These are phyloP conservation scores for Cladorrhinum sp. DNA, from an alignment of 2,329 filamentous ascomycete genomes.

Conservation along the genomic window DNA sequence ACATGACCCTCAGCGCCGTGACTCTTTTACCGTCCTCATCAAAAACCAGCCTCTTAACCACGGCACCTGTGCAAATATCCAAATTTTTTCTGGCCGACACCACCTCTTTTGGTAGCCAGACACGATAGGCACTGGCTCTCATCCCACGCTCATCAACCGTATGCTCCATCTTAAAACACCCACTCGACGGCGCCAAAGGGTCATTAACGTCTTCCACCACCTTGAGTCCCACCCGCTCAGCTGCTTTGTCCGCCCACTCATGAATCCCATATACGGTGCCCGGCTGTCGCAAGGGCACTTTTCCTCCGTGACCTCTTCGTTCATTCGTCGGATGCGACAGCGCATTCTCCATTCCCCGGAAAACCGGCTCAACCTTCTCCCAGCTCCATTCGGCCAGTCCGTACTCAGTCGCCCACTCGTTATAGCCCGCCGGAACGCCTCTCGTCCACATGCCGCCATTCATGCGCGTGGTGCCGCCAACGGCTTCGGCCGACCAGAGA, in stretches of 20 bases:
- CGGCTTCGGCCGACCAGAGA: conserved; percentile 30
- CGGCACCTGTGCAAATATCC: conserved; percentile 32
- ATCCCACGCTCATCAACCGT: conserved; percentile 27
- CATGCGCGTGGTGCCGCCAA: conserved; percentile 34
- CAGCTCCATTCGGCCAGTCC: conserved; percentile 36
- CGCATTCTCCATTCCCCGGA: conserved; percentile 28
- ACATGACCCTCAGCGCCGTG: conserved; percentile 27
- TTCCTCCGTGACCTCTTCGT: conserved; percentile 14
- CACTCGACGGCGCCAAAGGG: conserved; percentile 29
- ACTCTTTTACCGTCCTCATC: conserved; percentile 22
- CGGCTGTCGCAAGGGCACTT: conserved; percentile 23
- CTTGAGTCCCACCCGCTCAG: conserved; percentile 28
- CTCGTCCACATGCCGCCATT: conserved; percentile 35
- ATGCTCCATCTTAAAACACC: conserved; percentile 30
- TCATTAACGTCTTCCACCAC: conserved; percentile 30
- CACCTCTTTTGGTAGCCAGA: conserved; percentile 28
- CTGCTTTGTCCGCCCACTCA: conserved; percentile 27
- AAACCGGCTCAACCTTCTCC: conserved; percentile 34
- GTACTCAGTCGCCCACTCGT: conserved; percentile 30
- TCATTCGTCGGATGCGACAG: conserved; percentile 24
- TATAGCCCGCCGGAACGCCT: conserved; percentile 31
- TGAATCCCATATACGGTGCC: conserved; percentile 11
- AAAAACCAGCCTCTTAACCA: conserved; percentile 31
- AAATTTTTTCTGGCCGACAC: conserved; percentile 27
- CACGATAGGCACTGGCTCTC: conserved; percentile 29